A percentile compares a stretch with the other conserved stretches of the same genome.
Conservation (phyloP, 2,329 filamentous ascomycete genomes). For the Conoideocrella luteorostrata region DNA sequence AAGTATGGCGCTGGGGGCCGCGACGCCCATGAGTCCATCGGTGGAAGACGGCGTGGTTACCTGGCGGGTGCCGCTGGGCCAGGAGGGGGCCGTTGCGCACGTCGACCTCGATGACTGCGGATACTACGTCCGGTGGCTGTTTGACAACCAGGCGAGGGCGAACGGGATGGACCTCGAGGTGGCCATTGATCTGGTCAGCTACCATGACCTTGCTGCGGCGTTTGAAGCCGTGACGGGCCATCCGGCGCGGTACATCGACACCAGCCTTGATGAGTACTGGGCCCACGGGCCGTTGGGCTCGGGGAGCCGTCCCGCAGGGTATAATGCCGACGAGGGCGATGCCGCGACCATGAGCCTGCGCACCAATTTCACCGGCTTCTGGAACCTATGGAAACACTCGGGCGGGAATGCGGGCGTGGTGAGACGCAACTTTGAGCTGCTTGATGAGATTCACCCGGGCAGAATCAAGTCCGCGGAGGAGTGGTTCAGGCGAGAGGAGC, state of each 20-base stretch:
- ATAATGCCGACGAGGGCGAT: slow-evolving; percentile 25
- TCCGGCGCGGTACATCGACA: slow-evolving; percentile 33
- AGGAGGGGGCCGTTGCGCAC: slow-evolving; percentile 31
- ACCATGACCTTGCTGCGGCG: slow-evolving; percentile 31
- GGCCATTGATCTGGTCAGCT: slow-evolving; percentile 34
- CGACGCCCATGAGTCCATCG: slow-evolving; percentile 32
- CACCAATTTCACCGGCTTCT: slow-evolving; percentile 46
- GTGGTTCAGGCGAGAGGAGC: slow-evolving; percentile 37
- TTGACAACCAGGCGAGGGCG: slow-evolving; percentile 36
- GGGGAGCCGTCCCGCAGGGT: slow-evolving; percentile 25
- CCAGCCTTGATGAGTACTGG: slow-evolving; percentile 28
- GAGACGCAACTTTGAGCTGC: slow-evolving; percentile 37
- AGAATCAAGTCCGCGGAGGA: slow-evolving; percentile 42
- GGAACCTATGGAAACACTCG: slow-evolving; percentile 38
- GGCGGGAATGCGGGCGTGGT: slow-evolving; percentile 35
- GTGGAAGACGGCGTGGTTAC: slow-evolving; percentile 34
- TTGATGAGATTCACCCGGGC: slow-evolving; percentile 45
- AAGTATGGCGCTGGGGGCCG: slow-evolving; percentile 32
- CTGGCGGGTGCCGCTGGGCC: slow-evolving; percentile 33
- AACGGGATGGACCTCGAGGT: slow-evolving; percentile 40
- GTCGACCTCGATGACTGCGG: slow-evolving; percentile 41
- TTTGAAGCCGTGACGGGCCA: slow-evolving; percentile 37
- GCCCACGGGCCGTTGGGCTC: slow-evolving; percentile 11
- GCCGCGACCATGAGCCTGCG: slow-evolving; percentile 30
- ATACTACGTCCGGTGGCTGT: slow-evolving; percentile 40